Base-by-base conservation (phyloP, 179 eudicot species). In the Camellia oleifera region DNA sequence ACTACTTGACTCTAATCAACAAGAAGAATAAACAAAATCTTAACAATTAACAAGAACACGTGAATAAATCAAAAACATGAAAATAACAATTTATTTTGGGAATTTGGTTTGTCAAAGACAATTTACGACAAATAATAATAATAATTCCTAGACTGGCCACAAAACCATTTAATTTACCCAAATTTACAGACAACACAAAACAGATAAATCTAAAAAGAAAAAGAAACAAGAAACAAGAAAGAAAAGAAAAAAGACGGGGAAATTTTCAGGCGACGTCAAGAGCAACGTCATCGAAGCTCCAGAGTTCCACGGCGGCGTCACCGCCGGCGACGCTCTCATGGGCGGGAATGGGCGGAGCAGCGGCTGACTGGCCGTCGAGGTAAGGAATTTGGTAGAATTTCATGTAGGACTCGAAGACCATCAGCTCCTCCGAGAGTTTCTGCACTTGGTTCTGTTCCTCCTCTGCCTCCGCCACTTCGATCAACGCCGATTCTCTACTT, bases 361-460 rank as follows among this genome's bases (percentile, higher is more conserved):
- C 44, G 4, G 81, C 32, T 0, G 92, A 89, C 75, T 85, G 82
- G 0, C 95, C 97, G 58, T 93, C 92, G 5, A 91, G 85, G 75
- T 93, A 93, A 3, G 95, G 97, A 42, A 93, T 83, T 80, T 93
- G 86, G 75, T 91, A 93, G 81, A 93, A 93, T 54, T 91, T 91
- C 97, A 93, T 93, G 73, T 77, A 81, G 23, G 88, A 79, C 78
- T 93, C 97, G 50, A 86, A 93, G 0, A 94, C 97, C 90, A 91
- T 88, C 44, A 93, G 85, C 84, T 93, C 95, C 77, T 90, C 92
- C 46, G 93, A 86, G 50, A 93, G 76, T 82, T 84, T 89, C 87
- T 84, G 65, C 62, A 90, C 90, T 80, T 91, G 87, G 80, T 68
- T 83, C 78, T 86, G 76, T 32, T 44, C 88, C 13, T 54, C 88